Conservation (phyloP, 306 rosid genomes). For the Cucurbita argyrosperma region DNA sequence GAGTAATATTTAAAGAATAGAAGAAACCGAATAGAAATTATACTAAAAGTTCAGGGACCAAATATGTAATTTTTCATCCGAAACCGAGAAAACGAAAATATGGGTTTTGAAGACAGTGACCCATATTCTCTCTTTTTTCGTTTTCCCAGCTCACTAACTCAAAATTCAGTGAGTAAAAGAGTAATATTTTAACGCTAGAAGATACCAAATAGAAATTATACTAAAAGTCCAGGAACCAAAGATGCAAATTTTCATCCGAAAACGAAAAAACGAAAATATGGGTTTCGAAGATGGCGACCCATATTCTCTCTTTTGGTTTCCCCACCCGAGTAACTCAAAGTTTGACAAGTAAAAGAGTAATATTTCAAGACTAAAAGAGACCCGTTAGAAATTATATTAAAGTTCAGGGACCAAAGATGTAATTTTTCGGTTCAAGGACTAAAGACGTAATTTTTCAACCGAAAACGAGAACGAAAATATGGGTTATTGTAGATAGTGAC, state of each 20-base stretch:
- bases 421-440: not conserved
- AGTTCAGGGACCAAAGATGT: not conserved
- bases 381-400: too few species aligned
- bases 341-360: too few species aligned
- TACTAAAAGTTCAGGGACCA: not conserved
- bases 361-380: too few species aligned
- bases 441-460: not conserved
- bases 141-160: not conserved
- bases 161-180: too few species aligned
- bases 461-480: not conserved
- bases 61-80: not conserved
- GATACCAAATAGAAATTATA: too few species aligned
- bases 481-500: not conserved
- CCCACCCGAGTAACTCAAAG: not conserved
- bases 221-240: too few species aligned
- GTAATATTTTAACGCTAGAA: too few species aligned
- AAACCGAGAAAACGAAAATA: not conserved
- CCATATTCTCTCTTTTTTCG: not conserved
- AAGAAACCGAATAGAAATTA: too few species aligned
- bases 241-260: not conserved
- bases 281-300: not conserved
- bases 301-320: not conserved
- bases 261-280: not conserved
- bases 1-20: too few species aligned
- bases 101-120: not conserved